Base-by-base conservation (phyloP, 768 basidiomycete species). In the Boletus tomentosulus region DNA sequence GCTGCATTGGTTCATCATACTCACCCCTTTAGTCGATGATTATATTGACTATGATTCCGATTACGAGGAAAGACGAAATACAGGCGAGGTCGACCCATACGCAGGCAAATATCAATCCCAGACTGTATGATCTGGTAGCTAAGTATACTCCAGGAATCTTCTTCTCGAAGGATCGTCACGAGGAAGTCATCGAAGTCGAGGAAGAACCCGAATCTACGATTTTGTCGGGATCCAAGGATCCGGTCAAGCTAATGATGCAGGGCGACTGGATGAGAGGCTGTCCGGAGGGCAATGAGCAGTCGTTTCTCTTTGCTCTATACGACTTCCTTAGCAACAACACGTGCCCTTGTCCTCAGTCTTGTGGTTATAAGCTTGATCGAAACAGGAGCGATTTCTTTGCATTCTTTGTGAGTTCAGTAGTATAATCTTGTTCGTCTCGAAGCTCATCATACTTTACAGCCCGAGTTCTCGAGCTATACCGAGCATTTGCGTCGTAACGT, bases 251-350 rank as follows among this genome's bases (percentile, higher is more conserved):
- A 38, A 84, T 96, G 81, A 85, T 85, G 22, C 89, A 91, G 69
- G 91, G 90, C 27, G 86, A 94, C 65, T 97, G 92, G 92, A 97
- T 97, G 94, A 91, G 89, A 67, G 94, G 94, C 19, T 97, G 94
- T 70, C 93, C 94, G 0, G 93, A 96, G 68, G 91, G 89, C 48
- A 85, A 86, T 63, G 93, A 97, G 68, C 93, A 97, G 65, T 83
- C 83, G 54, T 89, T 88, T 72, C 75, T 97, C 48, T 97, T 97
- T 72, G 80, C 84, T 58, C 79, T 93, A 30, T 95, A 93, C 68
- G 80, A 84, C 45, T 79, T 87, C 58, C 76, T 95, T 48, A 80
- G 77, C 60, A 78, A 80, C 48, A 83, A 82, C 2, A 66, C 73
- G 52, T 85, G 86, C 62, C 66, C 71, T 5, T 97, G 93, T 70